Conservation (phyloP, 2,329 filamentous ascomycete genomes). For the Claviceps sp. region DNA sequence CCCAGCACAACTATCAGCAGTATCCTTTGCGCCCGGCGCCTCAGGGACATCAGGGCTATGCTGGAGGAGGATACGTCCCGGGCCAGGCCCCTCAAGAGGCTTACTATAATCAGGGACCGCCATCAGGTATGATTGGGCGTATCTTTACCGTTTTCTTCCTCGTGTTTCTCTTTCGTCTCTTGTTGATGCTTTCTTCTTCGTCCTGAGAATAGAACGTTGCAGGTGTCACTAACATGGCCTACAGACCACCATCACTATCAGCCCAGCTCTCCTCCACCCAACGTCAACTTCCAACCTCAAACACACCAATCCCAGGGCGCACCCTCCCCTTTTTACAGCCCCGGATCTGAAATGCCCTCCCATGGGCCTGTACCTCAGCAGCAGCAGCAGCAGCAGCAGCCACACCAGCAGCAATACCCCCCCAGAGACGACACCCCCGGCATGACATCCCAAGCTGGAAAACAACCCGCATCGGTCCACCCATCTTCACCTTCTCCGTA, state of each 20-base stretch:
- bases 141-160: too few relatives aligned
- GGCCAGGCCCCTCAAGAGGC: slow-evolving; percentile 41
- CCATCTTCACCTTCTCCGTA: slow-evolving; percentile 35
- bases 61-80: slow-evolving; percentile 26
- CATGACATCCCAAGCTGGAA: slow-evolving; percentile 13
- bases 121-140: slow-evolving; percentile 10
- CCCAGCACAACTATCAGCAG: slow-evolving; percentile 63
- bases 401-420: slow-evolving; percentile 26
- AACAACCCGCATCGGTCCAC: slow-evolving; percentile 19
- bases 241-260: slow-evolving; percentile 35
- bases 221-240: background rate
- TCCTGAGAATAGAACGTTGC: too few relatives aligned
- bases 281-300: slow-evolving; percentile 24
- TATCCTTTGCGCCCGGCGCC: slow-evolving; percentile 42
- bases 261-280: slow-evolving; percentile 33
- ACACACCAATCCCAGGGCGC: slow-evolving; percentile 14
- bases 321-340: slow-evolving; percentile 52
- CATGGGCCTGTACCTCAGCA: slow-evolving; percentile 21
- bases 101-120: slow-evolving; percentile 51
- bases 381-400: too few relatives aligned
- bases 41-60: slow-evolving; percentile 33
- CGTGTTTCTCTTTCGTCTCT: too few relatives aligned
- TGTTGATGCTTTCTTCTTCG: too few relatives aligned
- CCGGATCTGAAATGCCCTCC: slow-evolving; percentile 40
- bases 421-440: slow-evolving; percentile 38